Conservation (phyloP, 306 rosid species). For the Vicia faba region DNA sequence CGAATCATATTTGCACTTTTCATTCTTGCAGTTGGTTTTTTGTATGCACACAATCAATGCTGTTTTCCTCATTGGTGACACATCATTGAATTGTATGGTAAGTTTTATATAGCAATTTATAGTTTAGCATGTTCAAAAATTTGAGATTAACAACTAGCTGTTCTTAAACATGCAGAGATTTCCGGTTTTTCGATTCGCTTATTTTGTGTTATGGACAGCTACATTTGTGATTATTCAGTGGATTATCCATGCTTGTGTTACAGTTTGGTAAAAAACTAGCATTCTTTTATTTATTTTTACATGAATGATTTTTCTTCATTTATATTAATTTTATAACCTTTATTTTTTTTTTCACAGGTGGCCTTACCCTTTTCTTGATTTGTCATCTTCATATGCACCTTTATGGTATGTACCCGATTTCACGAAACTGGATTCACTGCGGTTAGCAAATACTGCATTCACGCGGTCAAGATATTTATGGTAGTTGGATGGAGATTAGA, state of each 20-base stretch:
- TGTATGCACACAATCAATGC: constrained; percentile 85
- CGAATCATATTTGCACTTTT: constrained; percentile 34
- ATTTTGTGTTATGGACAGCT: constrained; percentile 75
- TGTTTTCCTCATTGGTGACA: constrained; percentile 79
- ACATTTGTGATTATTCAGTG: constrained; percentile 74
- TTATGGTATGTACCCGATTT: constrained; percentile 58
- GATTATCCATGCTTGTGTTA: constrained; percentile 72
- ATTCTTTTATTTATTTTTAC: constrained; percentile 13
- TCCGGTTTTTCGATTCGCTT: constrained; percentile 80
- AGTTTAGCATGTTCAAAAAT: constrained; percentile 6
- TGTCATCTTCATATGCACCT: constrained; percentile 73
- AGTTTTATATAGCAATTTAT: constrained; percentile 34
- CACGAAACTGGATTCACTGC: too few species aligned
- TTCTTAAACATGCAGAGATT: constrained; percentile 63
- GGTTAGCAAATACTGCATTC: too few species aligned
- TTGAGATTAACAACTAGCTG: constrained; percentile 28
- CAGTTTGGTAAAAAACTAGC: constrained; percentile 53
- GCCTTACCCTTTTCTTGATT: constrained; percentile 94
- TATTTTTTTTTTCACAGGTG: constrained; percentile 61
- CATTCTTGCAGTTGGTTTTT: constrained; percentile 57
- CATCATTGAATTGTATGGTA: constrained; percentile 77
- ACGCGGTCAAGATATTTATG: too few species aligned
- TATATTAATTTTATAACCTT: constrained; percentile 17
- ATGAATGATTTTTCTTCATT: neutral
- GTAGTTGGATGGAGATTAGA: too few species aligned